phyloP scores from a whole-genome alignment of 2,329 filamentous ascomycete species.

The Epicoccum sorghinum region DNA sequence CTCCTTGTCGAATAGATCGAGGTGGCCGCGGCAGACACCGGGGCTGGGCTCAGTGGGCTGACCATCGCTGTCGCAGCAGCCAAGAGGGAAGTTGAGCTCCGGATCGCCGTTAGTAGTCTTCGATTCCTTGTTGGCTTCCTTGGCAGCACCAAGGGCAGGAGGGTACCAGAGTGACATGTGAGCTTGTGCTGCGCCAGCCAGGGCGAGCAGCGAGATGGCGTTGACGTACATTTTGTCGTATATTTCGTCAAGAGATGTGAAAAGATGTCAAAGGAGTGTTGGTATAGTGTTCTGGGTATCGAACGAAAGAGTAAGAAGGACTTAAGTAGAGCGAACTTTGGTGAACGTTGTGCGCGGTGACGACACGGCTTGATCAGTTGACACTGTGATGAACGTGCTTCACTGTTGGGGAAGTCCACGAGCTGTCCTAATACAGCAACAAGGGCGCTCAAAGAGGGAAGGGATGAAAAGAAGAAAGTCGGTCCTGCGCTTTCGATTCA shows the following conservation, averaged over 20 bases:
- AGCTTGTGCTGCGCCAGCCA: conserved; percentile 36
- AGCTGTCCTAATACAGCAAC: conserved; percentile 20
- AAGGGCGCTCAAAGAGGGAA: conserved; percentile 28
- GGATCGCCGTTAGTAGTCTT: conserved; percentile 21
- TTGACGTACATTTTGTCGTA: conserved; percentile 32
- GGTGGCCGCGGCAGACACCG: conserved; percentile 53
- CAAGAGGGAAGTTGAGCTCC: conserved; percentile 52
- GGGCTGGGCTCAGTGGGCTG: conserved; percentile 38
- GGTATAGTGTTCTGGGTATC: conserved; percentile 14
- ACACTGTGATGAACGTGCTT: conserved; percentile 21
- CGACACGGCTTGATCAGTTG: conserved; percentile 17
- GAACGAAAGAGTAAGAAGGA: conserved; percentile 12
- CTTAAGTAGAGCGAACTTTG: conserved; percentile 19
- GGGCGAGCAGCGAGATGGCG: conserved; percentile 33
- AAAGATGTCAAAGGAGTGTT: conserved; percentile 9
- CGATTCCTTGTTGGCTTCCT: conserved; percentile 49
- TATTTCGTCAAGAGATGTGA: neutral
- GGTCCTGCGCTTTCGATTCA: conserved; percentile 38
- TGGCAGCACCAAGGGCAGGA: conserved; percentile 51
- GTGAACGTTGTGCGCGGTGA: conserved; percentile 15
- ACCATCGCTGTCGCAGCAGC: conserved; percentile 52
- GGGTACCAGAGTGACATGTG: conserved; percentile 55
- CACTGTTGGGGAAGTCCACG: conserved; percentile 10
- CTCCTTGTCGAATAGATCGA: conserved; percentile 51
- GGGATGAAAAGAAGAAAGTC: conserved; percentile 27